Evolutionary conservation across 2,329 filamentous ascomycete genomes (phyloP), one percentile per base, ranked within the genome.

Genomic region (Aspergillus sp.): DNA sequence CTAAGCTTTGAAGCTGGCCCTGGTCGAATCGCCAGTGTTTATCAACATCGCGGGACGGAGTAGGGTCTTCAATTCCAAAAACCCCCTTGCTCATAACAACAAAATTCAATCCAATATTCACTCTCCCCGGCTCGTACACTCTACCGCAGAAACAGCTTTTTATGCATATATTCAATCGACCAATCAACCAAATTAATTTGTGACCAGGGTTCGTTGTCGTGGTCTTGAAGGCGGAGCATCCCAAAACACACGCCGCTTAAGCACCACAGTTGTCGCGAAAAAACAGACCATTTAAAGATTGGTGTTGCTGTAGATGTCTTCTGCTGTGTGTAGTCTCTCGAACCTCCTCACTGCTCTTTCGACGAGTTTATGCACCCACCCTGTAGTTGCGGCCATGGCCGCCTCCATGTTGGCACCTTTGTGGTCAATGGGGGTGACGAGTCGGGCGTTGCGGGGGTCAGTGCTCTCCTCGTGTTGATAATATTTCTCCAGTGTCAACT

Each of bases 311-410:
- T 24, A 12, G 17, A 4, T 44, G 17, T 12, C 4, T 12, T 46
- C 27, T 5, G 5, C 15, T n/a, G 34, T 37, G 24, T 48, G 37
- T 20, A 44, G 37, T 17, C 39, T 24, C 39, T 55, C 34, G 15
- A 55, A 41, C 3, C 47, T 20, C 40, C 47, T 44, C 24, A 47
- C 48, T 42, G 41, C 47, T 41, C 12, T n/a, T 19, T 56, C 54
- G 19, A 56, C 33, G 12, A 56, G 19, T 27, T 27, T 13, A 50
- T 51, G 54, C 27, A 56, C 33, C 54, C 47, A 51, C 30, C 24
- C 50, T 27, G 8, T 19, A 24, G 50, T 2, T 45, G 41, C 41
- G 20, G 12, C 20, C 19, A 20, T 22, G 41, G 41, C 20, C 7
- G 20, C 12, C 19, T 2, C 34, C 12, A 12, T 22, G 41, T 42